Base-by-base conservation (phyloP, 805 yeast genomes). In the Metahyphopichia silvanorum region DNA sequence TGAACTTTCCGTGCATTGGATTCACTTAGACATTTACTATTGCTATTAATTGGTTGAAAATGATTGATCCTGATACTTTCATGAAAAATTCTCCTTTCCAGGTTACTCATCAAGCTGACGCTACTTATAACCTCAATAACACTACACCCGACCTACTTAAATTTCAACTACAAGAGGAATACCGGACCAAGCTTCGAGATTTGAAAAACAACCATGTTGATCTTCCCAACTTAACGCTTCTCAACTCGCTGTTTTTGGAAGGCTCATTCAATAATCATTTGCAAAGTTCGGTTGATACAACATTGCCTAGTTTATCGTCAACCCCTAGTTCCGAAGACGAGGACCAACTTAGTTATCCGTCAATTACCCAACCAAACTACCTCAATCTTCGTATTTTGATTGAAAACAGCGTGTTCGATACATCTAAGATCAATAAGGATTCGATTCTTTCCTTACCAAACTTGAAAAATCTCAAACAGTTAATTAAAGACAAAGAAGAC, bases 381-480 rank as follows among this genome's bases (percentile, higher is more conserved):
- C 49, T 66, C 24, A 64, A 66, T 42, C 48, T 69, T 44, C 59
- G 63, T 40, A 57, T 69, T 2, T 54, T 69, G 33, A 69, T 69
- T 31, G 75, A 69, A 44, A 68, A 68, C 43, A 57, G 70, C 4
- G 60, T 66, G 12, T 63, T 66, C 35, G 71, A 66, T 39, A 50
- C 60, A 5, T 45, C 56, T n/a, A 60, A 57, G 29, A 49, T 65
- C 21, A 51, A 55, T 32, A 57, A 53, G 32, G 52, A 59, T 25
- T 48, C 66, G 13, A 54, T 66, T 5, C 37, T 66, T 18, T 48
- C 69, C 4, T 44, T 65, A 14, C 32, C 48, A 12, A 38, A 52
- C 15, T 43, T 64, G 28, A 48, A 53, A 18, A 35, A 31, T 6
- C 37, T 66, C 39, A 64, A 65, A 37, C 35, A 33, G n/a, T 29